These are phyloP conservation scores for Cyclocybe cylindracea DNA, from an alignment of 768 basidiomycete species.

Conservation along the genomic window DNA sequence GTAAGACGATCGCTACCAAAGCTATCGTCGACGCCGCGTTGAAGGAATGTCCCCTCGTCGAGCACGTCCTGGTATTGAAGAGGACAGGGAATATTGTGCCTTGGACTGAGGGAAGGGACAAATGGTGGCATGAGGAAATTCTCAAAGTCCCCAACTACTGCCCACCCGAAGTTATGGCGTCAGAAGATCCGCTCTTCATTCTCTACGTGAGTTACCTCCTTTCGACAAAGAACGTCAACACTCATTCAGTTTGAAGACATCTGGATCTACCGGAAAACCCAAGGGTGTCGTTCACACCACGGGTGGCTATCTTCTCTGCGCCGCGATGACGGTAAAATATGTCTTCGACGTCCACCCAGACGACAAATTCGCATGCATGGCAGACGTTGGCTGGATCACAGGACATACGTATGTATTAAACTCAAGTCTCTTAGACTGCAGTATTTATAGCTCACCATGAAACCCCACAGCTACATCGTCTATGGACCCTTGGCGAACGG, in stretches of 20 bases:
- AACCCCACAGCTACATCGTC: constrained; percentile 71
- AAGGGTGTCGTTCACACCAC: constrained; percentile 96
- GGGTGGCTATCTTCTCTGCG: constrained; percentile 88
- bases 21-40: constrained; percentile 92
- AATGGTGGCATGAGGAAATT: constrained; percentile 96
- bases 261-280: constrained; percentile 93
- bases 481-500: constrained; percentile 93
- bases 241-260: constrained; percentile 57
- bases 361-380: constrained; percentile 97
- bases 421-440: neutral
- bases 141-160: constrained; percentile 85
- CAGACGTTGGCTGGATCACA: constrained; percentile 98
- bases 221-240: constrained; percentile 3
- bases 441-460: constrained; percentile 11
- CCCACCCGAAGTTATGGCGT: constrained; percentile 81
- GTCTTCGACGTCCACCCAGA: constrained; percentile 98
- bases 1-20: constrained; percentile 94
- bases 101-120: constrained; percentile 83
- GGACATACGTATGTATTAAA: constrained; percentile 70
- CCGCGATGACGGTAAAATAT: constrained; percentile 91
- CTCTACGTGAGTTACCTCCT: constrained; percentile 77
- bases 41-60: constrained; percentile 79
- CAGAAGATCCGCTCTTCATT: constrained; percentile 98
- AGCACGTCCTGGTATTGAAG: constrained; percentile 88
- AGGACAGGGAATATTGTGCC: constrained; percentile 84